These are phyloP conservation scores for Pascua guehoae DNA, from an alignment of 1,284 basidiomycete genomes.

Conservation along the genomic window DNA sequence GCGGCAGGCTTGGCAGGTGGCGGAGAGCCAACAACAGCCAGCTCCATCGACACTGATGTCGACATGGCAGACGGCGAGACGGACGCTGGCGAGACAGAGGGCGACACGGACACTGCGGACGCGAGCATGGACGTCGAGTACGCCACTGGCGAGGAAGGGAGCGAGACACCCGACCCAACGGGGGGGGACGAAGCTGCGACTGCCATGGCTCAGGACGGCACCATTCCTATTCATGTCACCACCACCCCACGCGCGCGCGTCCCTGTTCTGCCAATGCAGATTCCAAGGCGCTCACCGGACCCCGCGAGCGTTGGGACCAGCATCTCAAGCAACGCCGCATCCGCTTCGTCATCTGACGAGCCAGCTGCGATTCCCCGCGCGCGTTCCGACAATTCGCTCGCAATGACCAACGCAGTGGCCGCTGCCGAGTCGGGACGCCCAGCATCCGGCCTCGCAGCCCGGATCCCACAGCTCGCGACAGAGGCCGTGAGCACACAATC, in stretches of 20 bases:
- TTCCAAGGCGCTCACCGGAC: conserved; percentile 27
- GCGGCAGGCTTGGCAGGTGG: background rate
- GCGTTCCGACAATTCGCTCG: conserved; percentile 36
- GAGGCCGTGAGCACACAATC: conserved; percentile 42
- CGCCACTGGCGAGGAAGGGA: background rate
- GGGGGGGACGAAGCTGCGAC: background rate
- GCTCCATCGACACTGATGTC: conserved; percentile 37
- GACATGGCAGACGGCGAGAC: conserved; percentile 46
- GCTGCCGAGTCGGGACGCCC: conserved; percentile 17
- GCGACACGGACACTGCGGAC: conserved; percentile 40
- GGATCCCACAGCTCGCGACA: conserved; percentile 31
- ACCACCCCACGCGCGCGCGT: conserved; percentile 42
- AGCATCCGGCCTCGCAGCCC: conserved; percentile 21
- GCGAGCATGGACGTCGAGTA: conserved; percentile 19
- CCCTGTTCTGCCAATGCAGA: conserved; percentile 30
- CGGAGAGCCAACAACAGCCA: conserved; percentile 1
- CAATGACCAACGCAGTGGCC: conserved; percentile 17
- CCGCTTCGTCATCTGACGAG: conserved; percentile 32
- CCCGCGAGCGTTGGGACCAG: conserved; percentile 20
- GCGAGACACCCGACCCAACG: background rate
- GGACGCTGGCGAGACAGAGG: conserved; percentile 32
- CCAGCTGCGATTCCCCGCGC: conserved; percentile 30
- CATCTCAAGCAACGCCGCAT: conserved; percentile 31
- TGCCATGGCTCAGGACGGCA: no score
- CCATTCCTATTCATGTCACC: conserved; percentile 5